Percentiles rank a stretch among this genome's conserved stretches.
Evolutionary conservation across 1,284 basidiomycete species (phyloP).

Genomic region (Marasmius fiardii): DNA sequence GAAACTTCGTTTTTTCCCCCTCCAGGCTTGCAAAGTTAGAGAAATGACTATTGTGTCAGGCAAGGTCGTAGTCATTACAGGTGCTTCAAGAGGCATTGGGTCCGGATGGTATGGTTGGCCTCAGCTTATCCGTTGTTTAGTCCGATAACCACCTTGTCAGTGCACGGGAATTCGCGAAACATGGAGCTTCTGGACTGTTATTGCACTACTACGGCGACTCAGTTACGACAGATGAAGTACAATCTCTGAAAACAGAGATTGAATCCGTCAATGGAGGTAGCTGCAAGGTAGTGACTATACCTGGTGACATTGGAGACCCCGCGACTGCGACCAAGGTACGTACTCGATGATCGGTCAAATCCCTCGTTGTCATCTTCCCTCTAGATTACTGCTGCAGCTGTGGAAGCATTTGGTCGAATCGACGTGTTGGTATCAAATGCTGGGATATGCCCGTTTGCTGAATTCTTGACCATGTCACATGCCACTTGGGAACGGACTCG

Average conservation of each 20-base stretch:
- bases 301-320: slow-evolving; percentile 61
- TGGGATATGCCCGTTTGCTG: slow-evolving; percentile 79
- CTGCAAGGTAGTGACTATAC: slow-evolving; percentile 19
- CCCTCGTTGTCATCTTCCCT: not conserved
- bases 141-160: slow-evolving; percentile 17
- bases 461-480: slow-evolving; percentile 75
- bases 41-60: slow-evolving; percentile 48
- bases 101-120: not conserved
- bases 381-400: slow-evolving; percentile 60
- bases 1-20: not conserved
- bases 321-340: slow-evolving; percentile 58
- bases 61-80: slow-evolving; percentile 74
- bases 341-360: not conserved
- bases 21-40: not conserved
- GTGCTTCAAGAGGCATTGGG: slow-evolving; percentile 79
- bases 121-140: no score
- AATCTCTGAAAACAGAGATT: slow-evolving; percentile 16
- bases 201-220: slow-evolving; percentile 70
- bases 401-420: slow-evolving; percentile 60
- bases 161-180: slow-evolving; percentile 58
- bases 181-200: slow-evolving; percentile 67
- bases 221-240: slow-evolving; percentile 51
- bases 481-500: slow-evolving; percentile 68
- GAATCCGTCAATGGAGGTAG: slow-evolving; percentile 9
- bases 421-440: slow-evolving; percentile 70